These are phyloP conservation scores for Ophiorrhiza pumila DNA, from an alignment of 257 asterid species.

Conservation along the genomic window DNA sequence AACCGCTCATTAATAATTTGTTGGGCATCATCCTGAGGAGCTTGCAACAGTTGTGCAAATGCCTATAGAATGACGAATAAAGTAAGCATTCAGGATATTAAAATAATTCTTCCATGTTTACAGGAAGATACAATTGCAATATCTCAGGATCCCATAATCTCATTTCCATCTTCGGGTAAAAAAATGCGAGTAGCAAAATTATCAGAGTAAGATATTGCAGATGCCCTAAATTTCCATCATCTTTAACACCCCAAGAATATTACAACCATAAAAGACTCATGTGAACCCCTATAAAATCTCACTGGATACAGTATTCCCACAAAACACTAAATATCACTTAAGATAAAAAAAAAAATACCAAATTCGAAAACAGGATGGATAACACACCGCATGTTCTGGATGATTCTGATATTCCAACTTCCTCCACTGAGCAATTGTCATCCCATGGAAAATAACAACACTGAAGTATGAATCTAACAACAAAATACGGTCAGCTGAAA, in stretches of 20 bases:
- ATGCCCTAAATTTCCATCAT: not conserved
- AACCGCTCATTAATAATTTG: conserved; percentile 76
- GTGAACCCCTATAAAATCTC: not conserved
- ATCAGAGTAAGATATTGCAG: not conserved
- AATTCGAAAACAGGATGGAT: not conserved
- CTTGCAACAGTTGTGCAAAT: conserved; percentile 80
- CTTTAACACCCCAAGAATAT: not conserved
- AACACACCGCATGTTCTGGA: conserved; percentile 74
- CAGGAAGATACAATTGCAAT: not conserved
- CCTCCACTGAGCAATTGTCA: conserved; percentile 99
- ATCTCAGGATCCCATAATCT: not conserved
- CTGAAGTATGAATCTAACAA: conserved; percentile 91
- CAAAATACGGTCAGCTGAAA: conserved; percentile 88
- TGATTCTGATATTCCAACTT: conserved; percentile 93
- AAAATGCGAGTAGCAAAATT: not conserved
- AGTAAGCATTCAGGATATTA: not conserved
- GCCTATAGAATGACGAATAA: conserved; percentile 39
- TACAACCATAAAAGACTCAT: not conserved
- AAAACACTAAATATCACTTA: no score
- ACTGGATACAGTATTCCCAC: not conserved
- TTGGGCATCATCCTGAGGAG: conserved; percentile 88
- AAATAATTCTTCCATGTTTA: not conserved
- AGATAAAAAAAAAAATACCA: not conserved
- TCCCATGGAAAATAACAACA: conserved; percentile 92
- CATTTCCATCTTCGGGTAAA: not conserved